These are phyloP conservation scores for Kazachstania viticola DNA, from an alignment of 805 yeast genomes.

Conservation along the genomic window DNA sequence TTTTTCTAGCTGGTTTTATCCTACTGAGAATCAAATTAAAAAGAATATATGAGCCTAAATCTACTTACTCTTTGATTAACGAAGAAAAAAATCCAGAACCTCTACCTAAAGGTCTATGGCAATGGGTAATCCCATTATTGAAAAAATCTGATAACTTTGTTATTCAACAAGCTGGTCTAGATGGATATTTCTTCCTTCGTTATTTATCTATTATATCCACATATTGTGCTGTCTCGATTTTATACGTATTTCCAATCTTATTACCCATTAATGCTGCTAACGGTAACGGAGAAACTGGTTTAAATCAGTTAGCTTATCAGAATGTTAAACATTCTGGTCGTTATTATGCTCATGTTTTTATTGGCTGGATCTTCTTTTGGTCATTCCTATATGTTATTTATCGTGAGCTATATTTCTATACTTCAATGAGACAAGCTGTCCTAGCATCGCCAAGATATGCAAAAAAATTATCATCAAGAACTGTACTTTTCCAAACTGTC, in stretches of 20 bases:
- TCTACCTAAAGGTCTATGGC: conserved; percentile 51
- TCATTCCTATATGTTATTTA: conserved; percentile 59
- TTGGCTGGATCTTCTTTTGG: conserved; percentile 73
- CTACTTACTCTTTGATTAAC: conserved; percentile 46
- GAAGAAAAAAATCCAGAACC: conserved; percentile 63
- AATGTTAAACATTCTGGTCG: conserved; percentile 51
- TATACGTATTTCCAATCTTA: conserved; percentile 51
- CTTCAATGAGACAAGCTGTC: conserved; percentile 65
- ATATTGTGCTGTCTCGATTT: conserved; percentile 43
- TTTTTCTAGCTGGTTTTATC: conserved; percentile 51
- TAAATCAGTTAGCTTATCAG: conserved; percentile 68
- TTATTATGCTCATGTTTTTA: conserved; percentile 77
- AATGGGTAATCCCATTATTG: conserved; percentile 59
- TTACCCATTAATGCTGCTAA: conserved; percentile 75
- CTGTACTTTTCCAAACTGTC: conserved; percentile 74
- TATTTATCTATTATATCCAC: conserved; percentile 49
- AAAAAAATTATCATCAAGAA: conserved; percentile 59
- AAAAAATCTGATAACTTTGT: conserved; percentile 62
- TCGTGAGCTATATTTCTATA: conserved; percentile 71
- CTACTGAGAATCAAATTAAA: conserved; percentile 55
- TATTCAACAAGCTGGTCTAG: conserved; percentile 83
- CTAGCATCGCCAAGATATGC: conserved; percentile 76
- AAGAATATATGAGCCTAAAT: conserved; percentile 77
- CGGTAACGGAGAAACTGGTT: conserved; percentile 51
- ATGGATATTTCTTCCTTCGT: conserved; percentile 83